Evolutionary conservation across 768 basidiomycete species (phyloP).

Genomic region (Kwoniella sp.): DNA sequence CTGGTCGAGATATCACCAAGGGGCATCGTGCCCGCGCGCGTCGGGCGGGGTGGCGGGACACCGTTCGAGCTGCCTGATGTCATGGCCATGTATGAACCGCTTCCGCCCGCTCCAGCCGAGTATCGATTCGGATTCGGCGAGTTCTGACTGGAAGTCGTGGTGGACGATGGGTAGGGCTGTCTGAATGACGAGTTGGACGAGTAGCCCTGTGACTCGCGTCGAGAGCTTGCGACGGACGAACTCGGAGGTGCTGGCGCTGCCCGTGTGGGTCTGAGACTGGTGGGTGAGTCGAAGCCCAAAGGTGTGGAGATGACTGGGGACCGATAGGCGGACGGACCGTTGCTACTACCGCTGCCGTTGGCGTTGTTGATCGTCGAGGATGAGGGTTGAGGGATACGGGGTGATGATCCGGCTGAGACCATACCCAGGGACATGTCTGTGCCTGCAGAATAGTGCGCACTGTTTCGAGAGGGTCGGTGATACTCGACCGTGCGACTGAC

Average conservation of each 20-base stretch:
- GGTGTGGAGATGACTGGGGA: slow-evolving; percentile 29
- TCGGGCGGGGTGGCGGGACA: slow-evolving; percentile 40
- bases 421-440: slow-evolving; percentile 49
- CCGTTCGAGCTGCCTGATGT: slow-evolving; percentile 6
- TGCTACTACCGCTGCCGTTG: background rate
- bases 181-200: slow-evolving; percentile 7
- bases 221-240: background rate
- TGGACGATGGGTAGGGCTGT: slow-evolving; percentile 9
- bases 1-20: slow-evolving; percentile 19
- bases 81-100: slow-evolving; percentile 15
- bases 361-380: background rate
- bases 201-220: slow-evolving; percentile 32
- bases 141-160: slow-evolving; percentile 34
- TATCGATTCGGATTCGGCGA: slow-evolving; percentile 49
- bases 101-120: slow-evolving; percentile 37
- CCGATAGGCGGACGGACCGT: slow-evolving; percentile 37
- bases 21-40: slow-evolving; percentile 46
- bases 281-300: slow-evolving; percentile 24
- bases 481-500: slow-evolving; percentile 47
- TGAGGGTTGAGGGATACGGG: slow-evolving; percentile 18
- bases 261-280: slow-evolving; percentile 31
- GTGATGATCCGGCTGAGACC: slow-evolving; percentile 29
- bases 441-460: slow-evolving; percentile 44
- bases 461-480: slow-evolving; percentile 48
- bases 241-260: slow-evolving; percentile 42